phyloP scores from a whole-genome alignment of 257 asterid species.

The Mentha longifolia region DNA sequence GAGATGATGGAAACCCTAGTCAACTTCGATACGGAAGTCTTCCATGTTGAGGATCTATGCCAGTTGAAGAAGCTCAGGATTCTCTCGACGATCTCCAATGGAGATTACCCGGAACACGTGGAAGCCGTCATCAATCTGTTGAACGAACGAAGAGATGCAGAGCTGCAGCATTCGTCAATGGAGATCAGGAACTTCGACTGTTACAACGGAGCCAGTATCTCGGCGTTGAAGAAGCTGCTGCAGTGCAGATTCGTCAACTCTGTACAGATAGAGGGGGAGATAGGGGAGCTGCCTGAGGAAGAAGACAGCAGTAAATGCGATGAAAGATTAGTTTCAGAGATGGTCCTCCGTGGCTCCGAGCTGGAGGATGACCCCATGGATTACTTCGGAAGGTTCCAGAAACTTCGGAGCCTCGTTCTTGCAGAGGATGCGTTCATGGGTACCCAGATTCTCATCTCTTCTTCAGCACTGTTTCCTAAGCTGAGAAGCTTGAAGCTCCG shows the following conservation, averaged over 20 bases:
- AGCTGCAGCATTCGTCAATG: slow-evolving; percentile 8
- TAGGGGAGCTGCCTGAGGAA: not conserved
- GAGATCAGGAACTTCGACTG: slow-evolving; percentile 28
- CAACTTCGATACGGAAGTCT: slow-evolving; percentile 26
- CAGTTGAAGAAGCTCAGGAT: not conserved
- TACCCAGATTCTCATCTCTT: not conserved
- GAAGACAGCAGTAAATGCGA: not conserved
- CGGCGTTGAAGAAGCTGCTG: slow-evolving; percentile 14
- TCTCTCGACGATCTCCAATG: not conserved
- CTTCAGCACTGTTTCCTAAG: slow-evolving; percentile 15
- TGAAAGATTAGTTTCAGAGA: slow-evolving; percentile 12
- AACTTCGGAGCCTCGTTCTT: slow-evolving; percentile 30
- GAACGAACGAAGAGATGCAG: not conserved
- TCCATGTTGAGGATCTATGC: slow-evolving; percentile 8
- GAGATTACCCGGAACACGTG: slow-evolving; percentile 14
- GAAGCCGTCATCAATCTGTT: not conserved
- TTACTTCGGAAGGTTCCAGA: slow-evolving; percentile 14
- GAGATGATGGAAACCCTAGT: slow-evolving; percentile 31
- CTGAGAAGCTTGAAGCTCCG: slow-evolving; percentile 37
- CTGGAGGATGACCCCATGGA: slow-evolving; percentile 30
- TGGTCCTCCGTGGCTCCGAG: slow-evolving; percentile 28
- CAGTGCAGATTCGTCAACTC: slow-evolving; percentile 5
- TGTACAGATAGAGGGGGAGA: slow-evolving; percentile 29
- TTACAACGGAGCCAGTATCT: not conserved
- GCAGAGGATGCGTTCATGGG: slow-evolving; percentile 25